Base-by-base conservation (phyloP, 208 protist species). In the Wallacemonas sp. region DNA sequence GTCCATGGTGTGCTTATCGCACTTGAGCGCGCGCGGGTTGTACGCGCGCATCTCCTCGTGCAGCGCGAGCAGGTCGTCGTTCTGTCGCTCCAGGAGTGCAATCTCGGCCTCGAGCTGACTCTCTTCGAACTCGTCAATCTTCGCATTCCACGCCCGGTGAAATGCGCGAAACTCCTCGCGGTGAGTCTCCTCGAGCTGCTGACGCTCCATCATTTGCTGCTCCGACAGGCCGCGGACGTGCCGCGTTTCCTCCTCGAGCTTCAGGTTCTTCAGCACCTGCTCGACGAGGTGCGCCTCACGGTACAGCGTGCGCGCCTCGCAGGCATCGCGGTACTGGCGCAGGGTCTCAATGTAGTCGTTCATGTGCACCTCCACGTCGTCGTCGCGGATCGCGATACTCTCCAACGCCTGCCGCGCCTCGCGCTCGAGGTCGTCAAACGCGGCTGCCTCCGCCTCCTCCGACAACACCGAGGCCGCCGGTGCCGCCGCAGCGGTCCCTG, bases 201-300 rank as follows among this genome's bases (percentile, higher is more conserved):
- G 70, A 0, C 93, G 89, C 79, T 97, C 90, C 61, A 79, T 74
- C 77, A 87, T 86, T 79, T 98, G 94, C 73, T 89, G 83, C 70
- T 92, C 86, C 42, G 92, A 95, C 54, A 97, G 77, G 44, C 87
- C 90, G 23, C 87, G 75, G 46, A 95, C 75, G 77, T 95, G 85
- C 16, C 87, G 77, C 22, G 81, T 93, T 78, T 97, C 94, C 73
- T 96, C 90, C 65, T 97, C 88, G 10, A 97, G 79, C 3, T 88
- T 80, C 45, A 97, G 76, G 67, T 96, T 82, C 25, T 87, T 74
- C 66, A 97, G 73, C 14, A 97, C 88, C 70, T 94, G 89, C 71
- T 97, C 91, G 23, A 97, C 90, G 10, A 97, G 78, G 61, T 96
- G 87, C 11, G 94, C 94, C 76, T 97, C 92, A n/a, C 87, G 84